A percentile compares a stretch with the other conserved stretches of the same genome.
Evolutionary conservation across 1,284 basidiomycete genomes (phyloP).

Genomic region (Ustilago curta): DNA sequence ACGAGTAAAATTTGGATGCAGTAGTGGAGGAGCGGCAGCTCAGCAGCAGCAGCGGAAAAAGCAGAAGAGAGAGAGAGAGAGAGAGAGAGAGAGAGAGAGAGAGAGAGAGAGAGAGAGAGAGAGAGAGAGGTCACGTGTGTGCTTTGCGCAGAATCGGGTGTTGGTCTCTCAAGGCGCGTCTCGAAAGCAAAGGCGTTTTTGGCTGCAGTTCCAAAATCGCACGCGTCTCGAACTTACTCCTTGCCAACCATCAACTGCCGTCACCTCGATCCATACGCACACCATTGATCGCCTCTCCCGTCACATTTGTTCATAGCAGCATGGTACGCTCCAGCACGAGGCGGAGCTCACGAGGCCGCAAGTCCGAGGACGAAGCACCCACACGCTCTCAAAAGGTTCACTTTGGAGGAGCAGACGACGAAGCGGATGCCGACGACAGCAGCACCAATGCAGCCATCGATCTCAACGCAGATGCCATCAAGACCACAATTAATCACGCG

Average conservation of each 20-base stretch:
- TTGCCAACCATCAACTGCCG: background rate
- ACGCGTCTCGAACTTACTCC: slow-evolving; percentile 7
- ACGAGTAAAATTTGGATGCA: too few species aligned
- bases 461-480: slow-evolving; percentile 33
- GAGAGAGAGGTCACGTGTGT: slow-evolving; percentile 35
- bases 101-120: too few species aligned
- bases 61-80: too few species aligned
- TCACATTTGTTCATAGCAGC: too few species aligned
- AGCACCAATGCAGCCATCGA: slow-evolving; percentile 13
- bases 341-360: slow-evolving; percentile 25
- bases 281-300: too few species aligned
- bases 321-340: slow-evolving; percentile 26
- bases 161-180: slow-evolving; percentile 36
- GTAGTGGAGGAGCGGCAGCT: background rate
- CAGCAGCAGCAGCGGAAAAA: slow-evolving; percentile 7
- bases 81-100: too few species aligned
- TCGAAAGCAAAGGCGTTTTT: slow-evolving; percentile 2
- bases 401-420: slow-evolving; percentile 28
- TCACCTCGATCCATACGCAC: background rate
- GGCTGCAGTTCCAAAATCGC: slow-evolving; percentile 1
- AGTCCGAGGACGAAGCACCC: slow-evolving; percentile 16
- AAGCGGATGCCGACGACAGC: slow-evolving; percentile 9
- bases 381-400: slow-evolving; percentile 30
- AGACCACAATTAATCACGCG: slow-evolving; percentile 23
- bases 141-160: slow-evolving; percentile 22